Percentiles rank a stretch among this genome's conserved stretches.
phyloP scores from a whole-genome alignment of 768 basidiomycete species.

The Myochromella boudieri region DNA sequence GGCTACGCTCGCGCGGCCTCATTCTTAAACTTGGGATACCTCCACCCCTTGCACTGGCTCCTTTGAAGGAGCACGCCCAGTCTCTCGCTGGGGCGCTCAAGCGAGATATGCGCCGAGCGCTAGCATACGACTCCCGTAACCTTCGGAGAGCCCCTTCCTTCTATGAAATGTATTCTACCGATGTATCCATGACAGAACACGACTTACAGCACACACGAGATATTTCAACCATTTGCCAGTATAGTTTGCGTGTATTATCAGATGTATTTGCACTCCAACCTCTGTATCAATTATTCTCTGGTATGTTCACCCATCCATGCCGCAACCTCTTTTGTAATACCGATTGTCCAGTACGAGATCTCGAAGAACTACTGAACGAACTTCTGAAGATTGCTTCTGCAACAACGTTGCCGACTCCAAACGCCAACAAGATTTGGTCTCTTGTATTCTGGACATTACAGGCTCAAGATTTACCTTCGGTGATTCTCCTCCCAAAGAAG shows the following conservation, averaged over 20 bases:
- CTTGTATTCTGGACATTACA: constrained; percentile 52
- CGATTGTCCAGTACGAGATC: constrained; percentile 36
- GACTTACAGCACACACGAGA: constrained; percentile 41
- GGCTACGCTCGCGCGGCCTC: constrained; percentile 34
- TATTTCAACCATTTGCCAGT: constrained; percentile 46
- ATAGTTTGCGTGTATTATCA: constrained; percentile 51
- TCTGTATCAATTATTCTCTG: constrained; percentile 44
- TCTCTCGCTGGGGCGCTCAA: constrained; percentile 40
- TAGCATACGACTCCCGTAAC: constrained; percentile 31
- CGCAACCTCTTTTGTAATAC: constrained; percentile 5
- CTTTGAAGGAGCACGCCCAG: constrained; percentile 31
- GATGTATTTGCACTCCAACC: constrained; percentile 48
- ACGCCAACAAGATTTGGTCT: constrained; percentile 40
- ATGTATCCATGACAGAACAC: constrained; percentile 26
- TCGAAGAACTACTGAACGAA: constrained; percentile 43
- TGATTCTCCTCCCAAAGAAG: constrained; percentile 32
- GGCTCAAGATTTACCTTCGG: constrained; percentile 45
- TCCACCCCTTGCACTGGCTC: constrained; percentile 22
- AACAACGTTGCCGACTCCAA: constrained; percentile 32
- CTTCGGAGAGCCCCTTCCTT: constrained; percentile 10
- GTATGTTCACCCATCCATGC: constrained; percentile 34
- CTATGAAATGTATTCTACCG: constrained; percentile 19
- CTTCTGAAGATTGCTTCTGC: constrained; percentile 42
- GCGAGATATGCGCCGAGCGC: constrained; percentile 50
- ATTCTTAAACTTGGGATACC: constrained; percentile 15